These are phyloP conservation scores for Ottelia alismoides DNA, from an alignment of 106 monocot species.

Conservation along the genomic window DNA sequence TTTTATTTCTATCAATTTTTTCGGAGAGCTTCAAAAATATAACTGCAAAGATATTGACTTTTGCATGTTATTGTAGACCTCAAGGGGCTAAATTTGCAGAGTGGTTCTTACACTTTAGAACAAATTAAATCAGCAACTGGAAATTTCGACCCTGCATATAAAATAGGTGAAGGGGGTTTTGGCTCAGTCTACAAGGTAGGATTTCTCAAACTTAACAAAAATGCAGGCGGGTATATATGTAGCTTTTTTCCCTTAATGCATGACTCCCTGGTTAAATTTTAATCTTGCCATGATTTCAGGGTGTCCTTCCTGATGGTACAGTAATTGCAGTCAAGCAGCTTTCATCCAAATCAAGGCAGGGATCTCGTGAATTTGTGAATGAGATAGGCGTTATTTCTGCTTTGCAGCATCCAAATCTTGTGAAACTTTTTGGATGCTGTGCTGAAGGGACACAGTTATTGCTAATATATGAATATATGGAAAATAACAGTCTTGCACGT, in stretches of 20 bases:
- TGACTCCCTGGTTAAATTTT: background rate
- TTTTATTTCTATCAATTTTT: background rate
- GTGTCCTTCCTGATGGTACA: conserved; percentile 4
- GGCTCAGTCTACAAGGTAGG: conserved; percentile 6
- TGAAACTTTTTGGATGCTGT: conserved; percentile 10
- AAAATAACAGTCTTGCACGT: conserved; percentile 6
- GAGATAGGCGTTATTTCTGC: conserved; percentile 10
- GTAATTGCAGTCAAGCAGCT: conserved; percentile 7
- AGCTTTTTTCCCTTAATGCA: background rate
- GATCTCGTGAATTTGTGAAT: conserved; percentile 9
- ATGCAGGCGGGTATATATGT: no score
- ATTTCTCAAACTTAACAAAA: no score
- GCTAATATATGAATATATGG: conserved; percentile 3
- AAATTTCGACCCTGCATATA: conserved; percentile 7
- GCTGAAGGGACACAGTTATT: conserved; percentile 7
- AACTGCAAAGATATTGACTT: background rate
- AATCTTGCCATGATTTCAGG: conserved; percentile 2
- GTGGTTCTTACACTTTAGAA: conserved; percentile 1
- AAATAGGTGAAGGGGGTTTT: conserved; percentile 9
- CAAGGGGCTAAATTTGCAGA: background rate
- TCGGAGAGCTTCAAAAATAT: background rate
- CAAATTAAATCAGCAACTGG: conserved; percentile 5
- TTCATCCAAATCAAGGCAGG: conserved; percentile 7
- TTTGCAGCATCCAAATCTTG: conserved; percentile 4
- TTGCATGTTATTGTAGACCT: background rate